A percentile compares a stretch with the other conserved stretches of the same genome.
Conservation (phyloP, 2,329 filamentous ascomycete genomes). For the Pseudocercospora macadamiae region DNA sequence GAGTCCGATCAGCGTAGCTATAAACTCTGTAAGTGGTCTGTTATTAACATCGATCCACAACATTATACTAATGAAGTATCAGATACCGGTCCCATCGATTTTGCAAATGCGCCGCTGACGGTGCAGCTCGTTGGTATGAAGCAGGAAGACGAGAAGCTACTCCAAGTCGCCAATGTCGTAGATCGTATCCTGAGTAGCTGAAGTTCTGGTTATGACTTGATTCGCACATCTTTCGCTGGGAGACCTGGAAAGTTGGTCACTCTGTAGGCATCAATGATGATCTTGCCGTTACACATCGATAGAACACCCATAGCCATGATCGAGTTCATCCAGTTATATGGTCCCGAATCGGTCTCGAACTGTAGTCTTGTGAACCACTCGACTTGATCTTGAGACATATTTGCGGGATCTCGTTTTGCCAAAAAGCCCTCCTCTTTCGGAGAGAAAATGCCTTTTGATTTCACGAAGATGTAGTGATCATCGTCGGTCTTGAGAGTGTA, state of each 20-base stretch:
- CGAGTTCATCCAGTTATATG: slow-evolving; percentile 31
- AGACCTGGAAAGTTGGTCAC: slow-evolving; percentile 28
- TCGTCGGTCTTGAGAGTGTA: slow-evolving; percentile 31
- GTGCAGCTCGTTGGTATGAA: slow-evolving; percentile 40
- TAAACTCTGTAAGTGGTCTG: slow-evolving; percentile 26
- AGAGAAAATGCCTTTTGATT: slow-evolving; percentile 27
- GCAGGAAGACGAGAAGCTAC: slow-evolving; percentile 36
- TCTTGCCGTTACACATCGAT: slow-evolving; percentile 26
- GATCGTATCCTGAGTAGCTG: slow-evolving; percentile 32
- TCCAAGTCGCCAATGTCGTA: slow-evolving; percentile 30
- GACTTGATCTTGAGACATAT: slow-evolving; percentile 26
- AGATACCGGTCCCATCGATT: slow-evolving; percentile 39
- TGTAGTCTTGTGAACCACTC: slow-evolving; percentile 33
- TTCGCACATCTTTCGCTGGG: slow-evolving; percentile 7
- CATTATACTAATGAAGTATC: not conserved
- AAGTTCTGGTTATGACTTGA: not conserved
- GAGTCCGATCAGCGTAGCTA: slow-evolving; percentile 25
- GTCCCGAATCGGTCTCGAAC: slow-evolving; percentile 26
- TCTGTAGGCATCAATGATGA: slow-evolving; percentile 32
- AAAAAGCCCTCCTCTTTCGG: slow-evolving; percentile 3
- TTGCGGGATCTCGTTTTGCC: slow-evolving; percentile 8
- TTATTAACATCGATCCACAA: no score
- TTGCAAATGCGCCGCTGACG: slow-evolving; percentile 33
- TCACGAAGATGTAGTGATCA: slow-evolving; percentile 27
- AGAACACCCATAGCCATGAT: slow-evolving; percentile 30